phyloP scores from a whole-genome alignment of 176 grass and related monocot species.

The Musa acuminata region DNA sequence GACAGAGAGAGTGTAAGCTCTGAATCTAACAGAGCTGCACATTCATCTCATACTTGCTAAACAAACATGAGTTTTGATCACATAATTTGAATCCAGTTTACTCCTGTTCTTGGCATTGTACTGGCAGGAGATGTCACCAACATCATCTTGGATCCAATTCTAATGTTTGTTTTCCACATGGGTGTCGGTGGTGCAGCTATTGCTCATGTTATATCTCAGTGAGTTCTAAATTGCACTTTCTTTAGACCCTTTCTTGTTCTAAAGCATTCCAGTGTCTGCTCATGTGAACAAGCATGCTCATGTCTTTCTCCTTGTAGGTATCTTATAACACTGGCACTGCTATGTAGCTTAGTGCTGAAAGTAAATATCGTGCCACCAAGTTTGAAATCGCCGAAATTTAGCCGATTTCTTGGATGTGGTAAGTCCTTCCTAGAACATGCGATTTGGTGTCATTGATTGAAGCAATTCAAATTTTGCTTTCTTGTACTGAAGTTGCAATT shows the following conservation, averaged over 20 bases:
- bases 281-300: not conserved
- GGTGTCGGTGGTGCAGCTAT: slow-evolving; percentile 85
- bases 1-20: too few species aligned
- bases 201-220: slow-evolving; percentile 96
- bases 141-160: slow-evolving; percentile 90
- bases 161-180: slow-evolving; percentile 88
- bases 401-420: slow-evolving; percentile 89
- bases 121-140: slow-evolving; percentile 79
- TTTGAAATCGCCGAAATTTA: slow-evolving; percentile 73
- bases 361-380: slow-evolving; percentile 80
- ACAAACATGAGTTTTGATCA: too few species aligned
- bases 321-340: slow-evolving; percentile 70
- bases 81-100: not conserved
- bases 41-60: too few species aligned
- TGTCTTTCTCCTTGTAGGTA: slow-evolving; percentile 45
- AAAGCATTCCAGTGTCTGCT: not conserved
- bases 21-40: too few species aligned
- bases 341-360: slow-evolving; percentile 57
- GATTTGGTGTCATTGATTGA: too few species aligned
- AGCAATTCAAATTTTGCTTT: not conserved
- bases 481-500: not conserved
- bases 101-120: slow-evolving; percentile 24
- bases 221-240: slow-evolving; percentile 25
- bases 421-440: not conserved
- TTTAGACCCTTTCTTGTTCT: not conserved